Base-by-base conservation (phyloP, 2,329 filamentous ascomycete genomes). In the Curvularia lunata region DNA sequence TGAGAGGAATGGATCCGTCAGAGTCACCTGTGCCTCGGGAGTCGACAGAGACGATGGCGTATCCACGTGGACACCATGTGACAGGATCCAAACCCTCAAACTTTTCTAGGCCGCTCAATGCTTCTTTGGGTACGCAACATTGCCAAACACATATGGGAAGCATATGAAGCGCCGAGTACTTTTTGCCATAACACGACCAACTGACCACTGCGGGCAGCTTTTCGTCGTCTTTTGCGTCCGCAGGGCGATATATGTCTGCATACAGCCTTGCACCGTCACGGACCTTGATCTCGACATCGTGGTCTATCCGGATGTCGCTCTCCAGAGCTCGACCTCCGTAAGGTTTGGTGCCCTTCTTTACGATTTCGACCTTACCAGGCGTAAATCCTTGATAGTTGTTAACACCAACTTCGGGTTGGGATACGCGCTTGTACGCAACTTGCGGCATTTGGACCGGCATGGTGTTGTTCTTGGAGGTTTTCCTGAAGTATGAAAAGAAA, bases 121-220 rank as follows among this genome's bases (percentile, higher is more conserved):
- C 49, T 8, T 66, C 51, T 19, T 67, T 62, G 9, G 61, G 54
- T 6, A 81, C 72, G 6, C 79, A 77, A 49, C 75, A 76, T 32
- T 77, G 74, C 75, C 74, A 76, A 65, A 61, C 77, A 5, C 70
- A 74, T 66, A 78, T 79, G 1, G 75, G 69, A 3, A 79, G 67
- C 68, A 78, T 78, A 18, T 72, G 64, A 13, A 80, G 61, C 3
- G 74, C 75, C 16, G 71, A 76, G 56, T 76, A 79, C 55, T 79
- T 67, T 61, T 83, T 83, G 19, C 81, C 81, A 56, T 79, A 83
- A 13, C 75, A 76, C 6, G 73, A 77, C 79, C 79, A 83, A 48
- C 71, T 73, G 1, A 83, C 61, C 23, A 82, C 67, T 1, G 79
- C 80, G 1, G 81, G 80, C 0, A 81, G 64, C 42, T 77, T 48